Conservation (phyloP, 2,329 filamentous ascomycete species). For the Dryadomyces quercus-mongolicae region DNA sequence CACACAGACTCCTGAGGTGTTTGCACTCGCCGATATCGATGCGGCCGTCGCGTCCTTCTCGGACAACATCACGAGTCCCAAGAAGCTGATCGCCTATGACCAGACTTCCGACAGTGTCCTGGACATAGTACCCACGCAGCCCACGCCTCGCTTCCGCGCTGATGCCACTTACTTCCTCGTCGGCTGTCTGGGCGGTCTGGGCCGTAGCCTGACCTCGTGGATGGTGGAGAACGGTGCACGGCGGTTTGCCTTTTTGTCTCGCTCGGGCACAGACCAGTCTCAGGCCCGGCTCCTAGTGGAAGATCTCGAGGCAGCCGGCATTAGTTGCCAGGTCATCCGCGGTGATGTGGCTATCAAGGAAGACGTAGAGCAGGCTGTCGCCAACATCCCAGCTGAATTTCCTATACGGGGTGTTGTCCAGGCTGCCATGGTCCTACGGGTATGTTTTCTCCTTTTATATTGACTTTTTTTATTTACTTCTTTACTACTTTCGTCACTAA, state of each 20-base stretch:
- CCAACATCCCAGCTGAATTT: neutral
- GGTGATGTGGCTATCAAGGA: neutral
- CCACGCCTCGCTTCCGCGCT: neutral
- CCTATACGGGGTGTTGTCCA: slow-evolving; percentile 24
- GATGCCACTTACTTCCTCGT: neutral
- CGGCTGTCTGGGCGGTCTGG: neutral
- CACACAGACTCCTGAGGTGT: too few relatives aligned
- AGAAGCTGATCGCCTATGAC: too few relatives aligned
- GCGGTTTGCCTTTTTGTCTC: neutral
- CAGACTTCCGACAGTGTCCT: too few relatives aligned
- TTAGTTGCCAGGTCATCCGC: neutral
- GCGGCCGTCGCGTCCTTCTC: too few relatives aligned
- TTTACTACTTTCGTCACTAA: too few relatives aligned
- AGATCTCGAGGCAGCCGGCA: neutral
- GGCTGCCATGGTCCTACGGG: slow-evolving; percentile 25
- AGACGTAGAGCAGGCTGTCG: neutral
- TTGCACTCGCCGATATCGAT: too few relatives aligned
- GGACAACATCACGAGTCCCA: too few relatives aligned
- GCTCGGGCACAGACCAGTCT: neutral
- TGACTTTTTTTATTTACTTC: too few relatives aligned
- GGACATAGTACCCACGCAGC: too few relatives aligned
- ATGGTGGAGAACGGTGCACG: neutral
- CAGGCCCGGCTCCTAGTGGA: neutral
- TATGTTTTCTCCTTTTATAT: too few relatives aligned
- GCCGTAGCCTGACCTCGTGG: neutral